These are phyloP conservation scores for Aspergillus pseudoviridinutans DNA, from an alignment of 2,329 filamentous ascomycete genomes.

Conservation along the genomic window DNA sequence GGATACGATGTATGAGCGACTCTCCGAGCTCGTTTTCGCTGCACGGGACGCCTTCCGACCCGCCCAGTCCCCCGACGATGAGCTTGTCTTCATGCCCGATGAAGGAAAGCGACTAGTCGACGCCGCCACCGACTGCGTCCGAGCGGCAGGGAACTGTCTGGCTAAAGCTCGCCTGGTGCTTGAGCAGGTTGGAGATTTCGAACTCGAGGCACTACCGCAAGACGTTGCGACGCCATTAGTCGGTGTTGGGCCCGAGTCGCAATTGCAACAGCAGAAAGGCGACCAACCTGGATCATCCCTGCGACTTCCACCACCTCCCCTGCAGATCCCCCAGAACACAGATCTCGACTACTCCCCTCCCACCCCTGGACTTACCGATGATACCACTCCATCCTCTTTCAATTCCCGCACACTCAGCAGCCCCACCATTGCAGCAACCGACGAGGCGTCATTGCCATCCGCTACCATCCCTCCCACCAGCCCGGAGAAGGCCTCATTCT, in stretches of 20 bases:
- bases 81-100: slow-evolving; percentile 75
- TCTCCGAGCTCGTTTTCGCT: slow-evolving; percentile 75
- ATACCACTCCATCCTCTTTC: slow-evolving; percentile 38
- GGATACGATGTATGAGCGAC: slow-evolving; percentile 71
- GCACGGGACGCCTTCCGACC: slow-evolving; percentile 74
- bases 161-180: slow-evolving; percentile 80
- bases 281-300: slow-evolving; percentile 22
- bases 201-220: slow-evolving; percentile 59
- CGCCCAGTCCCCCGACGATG: slow-evolving; percentile 63
- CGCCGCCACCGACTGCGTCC: slow-evolving; percentile 82
- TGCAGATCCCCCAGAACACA: slow-evolving; percentile 37
- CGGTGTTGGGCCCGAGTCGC: slow-evolving; percentile 14
- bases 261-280: slow-evolving; percentile 14
- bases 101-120: slow-evolving; percentile 71
- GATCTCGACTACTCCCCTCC: slow-evolving; percentile 28
- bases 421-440: slow-evolving; percentile 25
- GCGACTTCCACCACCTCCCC: slow-evolving; percentile 44
- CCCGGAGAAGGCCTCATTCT: slow-evolving; percentile 26
- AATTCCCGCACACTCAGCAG: slow-evolving; percentile 40
- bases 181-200: slow-evolving; percentile 86
- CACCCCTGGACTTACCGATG: slow-evolving; percentile 35
- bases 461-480: slow-evolving; percentile 24
- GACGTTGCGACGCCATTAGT: slow-evolving; percentile 30
- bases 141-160: slow-evolving; percentile 86
- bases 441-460: slow-evolving; percentile 25